Evolutionary conservation across 2,329 filamentous ascomycete species (phyloP), one percentile per base, ranked within the genome.

Genomic region (Cladosporium sp.): DNA sequence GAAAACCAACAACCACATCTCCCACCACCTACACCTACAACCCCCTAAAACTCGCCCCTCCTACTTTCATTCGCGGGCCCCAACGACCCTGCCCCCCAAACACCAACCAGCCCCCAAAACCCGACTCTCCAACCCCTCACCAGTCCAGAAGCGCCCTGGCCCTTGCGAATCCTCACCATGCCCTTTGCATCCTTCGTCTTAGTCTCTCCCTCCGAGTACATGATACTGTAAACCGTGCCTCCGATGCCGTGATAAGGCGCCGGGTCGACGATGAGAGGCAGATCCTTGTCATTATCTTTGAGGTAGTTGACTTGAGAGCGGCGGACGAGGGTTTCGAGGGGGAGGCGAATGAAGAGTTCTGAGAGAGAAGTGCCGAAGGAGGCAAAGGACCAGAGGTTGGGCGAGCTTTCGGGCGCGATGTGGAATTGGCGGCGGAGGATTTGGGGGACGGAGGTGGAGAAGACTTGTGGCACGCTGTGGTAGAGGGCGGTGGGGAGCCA

Each of bases 211-310:
- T 99, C 93, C 61, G 95, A 88, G 30, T 85, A 79, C 1, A 88
- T 79, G 54, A 99, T 93, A 54, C 82, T 81, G 76, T 89, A 92
- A 80, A 96, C 91, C 2, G 92, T 96, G 3, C 89, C 88, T n/a
- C 93, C 68, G 1, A 96, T 78, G n/a, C 93, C 93, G 29, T 82
- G 77, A 67, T 96, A 99, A 3, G 81, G 81, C 2, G 90, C 91
- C 0, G 88, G 77, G 2, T 87, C 83, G 1, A 97, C 83, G 49
- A 96, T 84, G 0, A 89, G 90, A 50, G 89, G 83, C 70, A 74
- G 60, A 47, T 69, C 69, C 57, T 57, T 58, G 12, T 68, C 58
- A 5, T 60, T 56, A 2, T 61, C 55, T 39, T 54, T 60, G n/a
- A 65, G 43, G 7, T 52, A 53, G 7, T 58, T 43, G 53, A 93